Base-by-base conservation (phyloP, 75 land plant species). In the Pinus albicaulis region DNA sequence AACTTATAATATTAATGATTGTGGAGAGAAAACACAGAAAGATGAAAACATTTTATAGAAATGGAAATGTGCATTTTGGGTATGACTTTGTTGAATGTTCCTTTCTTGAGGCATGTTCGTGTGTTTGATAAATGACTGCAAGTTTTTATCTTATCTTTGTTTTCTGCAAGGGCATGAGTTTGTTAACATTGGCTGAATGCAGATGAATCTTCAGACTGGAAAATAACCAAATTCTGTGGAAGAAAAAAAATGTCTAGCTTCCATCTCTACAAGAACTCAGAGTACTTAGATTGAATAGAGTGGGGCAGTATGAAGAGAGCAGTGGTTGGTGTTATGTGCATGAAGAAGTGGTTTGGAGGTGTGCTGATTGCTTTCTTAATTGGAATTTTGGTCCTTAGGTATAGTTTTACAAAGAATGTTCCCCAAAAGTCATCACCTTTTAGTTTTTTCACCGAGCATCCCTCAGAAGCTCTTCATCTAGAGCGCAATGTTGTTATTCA, bases 291-390 rank as follows among this genome's bases (percentile, higher is more conserved):
- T 64, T 31, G 34, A 64, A 16, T 31, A 38, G 12, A 68, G 52
- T 22, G 41, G 41, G 24, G 71, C 44, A 68, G 34, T 36, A 68
- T 68, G 71, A 68, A 68, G 71, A 41, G 11, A 68, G 52, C 71
- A 3, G 7, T n/a, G 23, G 71, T 68, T 68, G 71, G 71, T 41
- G 48, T 68, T 22, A n/a, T 19, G 41, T 10, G 53, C 24, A 82
- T 82, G 88, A 86, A 80, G 80, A 79, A 80, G 52, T 86, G 88
- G 85, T 80, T 56, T 34, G 86, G 86, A 28, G 82, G 81, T 13
- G 14, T 71, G 22, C 63, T 85, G 7, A 85, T 88, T 38, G 36
- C 76, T 65, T 70, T 74, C 25, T 76, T 85, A 38, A 82, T 82
- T 71, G 31, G 80, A 24, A 31, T 85, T 55, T 70, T 88, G 60